Evolutionary conservation across 768 basidiomycete species (phyloP), one percentile per base, ranked within the genome.

Genomic region (Mycena vulgaris): DNA sequence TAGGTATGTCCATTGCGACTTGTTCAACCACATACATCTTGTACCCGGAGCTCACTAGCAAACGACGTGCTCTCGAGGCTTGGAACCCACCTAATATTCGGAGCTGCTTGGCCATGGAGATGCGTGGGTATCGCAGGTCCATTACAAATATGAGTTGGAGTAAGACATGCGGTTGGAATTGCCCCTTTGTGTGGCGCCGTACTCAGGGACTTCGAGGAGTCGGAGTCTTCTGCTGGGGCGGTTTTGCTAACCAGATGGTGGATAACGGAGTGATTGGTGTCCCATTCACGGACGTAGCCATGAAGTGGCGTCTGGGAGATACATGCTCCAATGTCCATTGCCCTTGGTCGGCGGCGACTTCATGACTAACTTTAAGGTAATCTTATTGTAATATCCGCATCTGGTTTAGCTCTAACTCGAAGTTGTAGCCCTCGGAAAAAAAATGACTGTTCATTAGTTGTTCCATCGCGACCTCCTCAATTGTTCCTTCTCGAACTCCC

Each of bases 201-300:
- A 55, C 37, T 37, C 53, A 37, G n/a, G 53, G 53, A 8, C 53
- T 55, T 31, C 31, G 53, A 13, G 53, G 53, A 35, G 33, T 55
- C 11, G 33, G 33, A 23, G 13, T 55, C 21, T 55, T 55, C 31
- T 55, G 53, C 14, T 37, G 53, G 53, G 53, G 53, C n/a, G 33
- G 53, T 23, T 55, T 35, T 33, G 3, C 31, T 2, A 33, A 17
- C 17, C 6, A 35, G 19, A 37, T 55, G 53, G 23, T 31, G 31
- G 53, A 55, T n/a, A 33, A 33, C 23, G 33, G 53, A 5, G 35
- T 7, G 7, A n/a, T 55, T 11, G 53, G 53, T 55, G 33, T 55
- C 21, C 53, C 53, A n/a, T 33, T 31, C 37, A 35, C 53, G 7
- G 33, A 37, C 37, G 33, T 47, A 7, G 19, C 45, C 45, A 47